Base-by-base conservation (phyloP, 1,139 yeast genomes). In the Citeromyces siamensis region DNA sequence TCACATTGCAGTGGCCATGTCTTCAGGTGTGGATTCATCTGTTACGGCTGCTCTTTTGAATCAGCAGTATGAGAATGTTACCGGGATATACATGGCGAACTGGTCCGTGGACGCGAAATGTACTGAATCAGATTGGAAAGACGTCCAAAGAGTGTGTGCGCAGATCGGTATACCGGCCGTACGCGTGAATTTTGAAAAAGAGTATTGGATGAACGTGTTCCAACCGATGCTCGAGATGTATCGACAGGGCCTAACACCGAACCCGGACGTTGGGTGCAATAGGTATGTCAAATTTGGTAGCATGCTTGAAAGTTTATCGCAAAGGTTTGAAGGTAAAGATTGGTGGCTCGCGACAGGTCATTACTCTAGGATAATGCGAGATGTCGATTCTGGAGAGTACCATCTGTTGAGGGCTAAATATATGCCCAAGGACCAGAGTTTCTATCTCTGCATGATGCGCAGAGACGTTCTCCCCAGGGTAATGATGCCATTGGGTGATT, bases 331-430 rank as follows among this genome's bases (percentile, higher is more conserved):
- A 4, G 40, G 43, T 35, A 39, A 47, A 3, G 56, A 62, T 35
- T 83, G 90, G 79, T 84, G 95, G 94, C 57, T 90, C 12, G 96
- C 85, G 1, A 86, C 96, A 0, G 99, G 98, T 3, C 98, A 90
- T 54, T 90, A 90, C 55, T 77, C 94, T 0, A 60, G 90, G 39
- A 58, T 83, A 4, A 58, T 76, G 58, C 47, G 51, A 26, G 40
- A 46, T 1, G 19, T 38, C 5, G 35, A 41, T 1, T 46, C 59
- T 1, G 59, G 57, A 0, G 59, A 61, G 18, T 47, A 47, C 27
- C 77, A 71, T 44, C 54, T 88, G 14, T 53, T 81, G 32, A 59
- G 93, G 37, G 81, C 85, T 0, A 58, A 52, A 21, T 75, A 79
- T 46, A 58, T 52, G 20, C 60, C 60, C 12, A 93, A 93, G 50